Evolutionary conservation across 2,329 filamentous ascomycete genomes (phyloP), one percentile per base, ranked within the genome.

Genomic region (Helminthosporium solani): DNA sequence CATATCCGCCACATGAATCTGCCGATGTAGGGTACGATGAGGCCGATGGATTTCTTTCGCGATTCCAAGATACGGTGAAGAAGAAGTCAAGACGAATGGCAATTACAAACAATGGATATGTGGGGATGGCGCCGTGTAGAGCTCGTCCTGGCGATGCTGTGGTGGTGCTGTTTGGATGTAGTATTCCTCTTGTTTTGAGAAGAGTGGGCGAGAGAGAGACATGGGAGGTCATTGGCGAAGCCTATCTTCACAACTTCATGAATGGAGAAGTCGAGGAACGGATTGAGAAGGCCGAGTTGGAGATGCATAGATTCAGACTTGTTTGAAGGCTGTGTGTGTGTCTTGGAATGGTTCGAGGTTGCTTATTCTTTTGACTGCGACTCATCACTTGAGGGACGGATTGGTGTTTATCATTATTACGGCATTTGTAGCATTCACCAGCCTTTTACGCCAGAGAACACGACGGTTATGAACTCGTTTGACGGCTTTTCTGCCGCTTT

Each of bases 81-180:
- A 66, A 66, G 48, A 66, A 64, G 28, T 58, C 61, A 27, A 53
- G 68, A 6, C 46, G 54, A 33, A 41, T 70, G 12, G 57, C 68
- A 49, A 45, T 62, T 7, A 64, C 64, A 0, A 45, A 50, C 9
- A 8, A 38, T 11, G 19, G 35, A 23, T 38, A 38, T 38, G 19
- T 68, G 12, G 65, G 63, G 5, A 54, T 66, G 50, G 60, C 56
- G n/a, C 66, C 62, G 2, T 64, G 63, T 46, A 52, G 58, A 33
- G 58, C 59, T 6, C 41, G 50, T 7, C 41, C 45, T 2, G 67
- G 66, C 8, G 66, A 70, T 44, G 50, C 54, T 8, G 48, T 70
- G 8, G 67, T 56, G 6, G 53, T 71, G 21, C 14, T 71, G 4
- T 62, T 62, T 20, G 67, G 65, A 0, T 71, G 68, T 38, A 68